Base-by-base conservation (phyloP, 768 basidiomycete genomes). In the Chalciporus sphaerocephalus region DNA sequence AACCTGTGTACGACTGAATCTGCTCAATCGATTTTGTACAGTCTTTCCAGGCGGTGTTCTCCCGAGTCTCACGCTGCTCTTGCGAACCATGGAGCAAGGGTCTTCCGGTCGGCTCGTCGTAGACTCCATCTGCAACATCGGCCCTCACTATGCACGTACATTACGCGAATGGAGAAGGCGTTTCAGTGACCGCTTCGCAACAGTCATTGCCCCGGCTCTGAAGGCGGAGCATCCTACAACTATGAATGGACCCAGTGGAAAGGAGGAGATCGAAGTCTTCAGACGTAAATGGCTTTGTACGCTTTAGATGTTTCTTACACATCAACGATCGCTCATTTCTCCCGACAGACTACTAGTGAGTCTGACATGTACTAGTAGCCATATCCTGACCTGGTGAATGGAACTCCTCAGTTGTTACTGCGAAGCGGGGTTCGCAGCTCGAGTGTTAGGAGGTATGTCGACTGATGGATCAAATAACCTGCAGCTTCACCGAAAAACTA, bases 101-200 rank as follows among this genome's bases (percentile, higher is more conserved):
- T 72, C 80, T 5, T 58, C 70, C 16, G 77, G 79, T 9, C 69
- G 70, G 7, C 74, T 87, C 34, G 67, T 81, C 17, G 73, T 86
- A 21, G 85, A 87, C 52, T 78, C 78, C 18, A 70, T 86, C 10
- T 71, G 71, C 6, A 87, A 87, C 67, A 86, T 87, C 54, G 84
- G 83, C 2, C 80, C 81, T 22, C 81, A 88, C 58, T 89, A 87
- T 60, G 80, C 85, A 8, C 80, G 85, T n/a, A 88, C 88, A 12
- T 71, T 90, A 6, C 75, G 87, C 17, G 86, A 88, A 67, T 90
- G 88, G 87, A 69, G 80, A 10, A 60, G 66, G 20, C 71, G 82
- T 8, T 89, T 89, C 66, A 56, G 78, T 38, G 64, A 67, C 17
- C 65, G 69, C 21, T 91, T 86, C 56, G 78, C 81, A 23, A 63